Evolutionary conservation across 1,284 basidiomycete genomes (phyloP), one percentile per base, ranked within the genome.

Genomic region (Microbotryum violaceum): DNA sequence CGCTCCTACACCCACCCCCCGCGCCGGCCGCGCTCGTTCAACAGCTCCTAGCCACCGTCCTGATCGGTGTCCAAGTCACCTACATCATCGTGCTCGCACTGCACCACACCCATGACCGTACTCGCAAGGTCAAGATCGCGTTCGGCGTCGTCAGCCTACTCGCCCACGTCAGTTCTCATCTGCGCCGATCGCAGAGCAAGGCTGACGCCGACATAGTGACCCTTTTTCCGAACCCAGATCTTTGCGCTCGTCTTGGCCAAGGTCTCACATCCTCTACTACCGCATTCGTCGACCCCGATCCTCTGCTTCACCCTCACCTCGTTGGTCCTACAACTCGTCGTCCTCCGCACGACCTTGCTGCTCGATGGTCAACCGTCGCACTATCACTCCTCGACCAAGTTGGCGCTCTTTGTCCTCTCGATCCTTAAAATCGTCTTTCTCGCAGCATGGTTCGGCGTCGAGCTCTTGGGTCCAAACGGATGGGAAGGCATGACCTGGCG

Each of bases 251-350:
- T 49, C 37, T 54, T 69, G 46, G 57, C 60, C 33, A 55, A 60
- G 25, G 61, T 59, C 0, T 67, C 68, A 16, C 68, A 69, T 59
- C 61, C 63, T 7, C 48, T 65, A 42, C 53, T 65, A 9, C 60
- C 63, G 1, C 65, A 67, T 46, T 88, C 91, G 0, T 92, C 90
- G 0, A 82, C 87, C 0, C 74, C 85, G 25, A 77, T 92, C 31
- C 81, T 97, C 25, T 76, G 94, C 56, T 92, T 90, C 76, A 94
- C 89, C 86, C 88, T 91, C 0, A 56, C 81, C 4, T 89, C 91
- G 70, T 60, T 83, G 12, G 33, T 82, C 23, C 77, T 78, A 0
- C 72, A 83, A 1, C 71, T 78, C 5, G 74, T 90, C 27, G 84
- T 86, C 80, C 77, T 85, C 0, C 81, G 88, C 5, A 89, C 89